Base-by-base conservation (phyloP, 345 rosid genomes). In the Corchorus capsularis region DNA sequence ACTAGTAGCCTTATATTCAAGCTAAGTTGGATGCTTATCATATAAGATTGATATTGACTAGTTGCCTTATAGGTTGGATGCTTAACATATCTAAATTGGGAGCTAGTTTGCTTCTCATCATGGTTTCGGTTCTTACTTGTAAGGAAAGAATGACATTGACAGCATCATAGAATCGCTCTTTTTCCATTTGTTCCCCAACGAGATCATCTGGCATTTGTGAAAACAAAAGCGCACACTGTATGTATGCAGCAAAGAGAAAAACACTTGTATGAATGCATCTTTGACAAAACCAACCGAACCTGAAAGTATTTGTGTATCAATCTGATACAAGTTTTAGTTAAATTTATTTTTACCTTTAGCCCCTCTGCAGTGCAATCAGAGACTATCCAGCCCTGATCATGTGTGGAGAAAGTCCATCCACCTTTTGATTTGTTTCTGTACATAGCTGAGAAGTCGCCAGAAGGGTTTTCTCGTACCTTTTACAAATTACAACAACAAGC, bases 351-450 rank as follows among this genome's bases (percentile, higher is more conserved):
- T n/a, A 88, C 96, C 87, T 92, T 92, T 6, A 92, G 72, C n/a
- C 91, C 92, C 82, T 92, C 94, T 22, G 84, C 82, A 3, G 92
- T 91, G 80, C 93, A 87, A 65, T 91, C 96, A 19, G 92, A 91
- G 62, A 83, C 93, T 80, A 87, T 91, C 96, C 90, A 87, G 6
- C 93, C 90, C 35, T 91, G 93, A 73, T 89, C 96, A 83, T 85
- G 91, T 54, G 73, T 85, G 2, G 91, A 83, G 16, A 89, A 87
- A 50, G 96, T 87, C 92, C 91, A 89, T 12, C 86, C 78, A 20
- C 96, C 93, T 84, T 91, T 91, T 2, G 89, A 83, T 35, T 71
- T 88, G 60, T 89, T 91, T 70, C 94, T 79, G 35, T 87, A 89
- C 94, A 92, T 92, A 74, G 81, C 79, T 53, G 81, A 70, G 76